Evolutionary conservation across 768 basidiomycete genomes (phyloP).

Genomic region (Tricholoma saponaceum): DNA sequence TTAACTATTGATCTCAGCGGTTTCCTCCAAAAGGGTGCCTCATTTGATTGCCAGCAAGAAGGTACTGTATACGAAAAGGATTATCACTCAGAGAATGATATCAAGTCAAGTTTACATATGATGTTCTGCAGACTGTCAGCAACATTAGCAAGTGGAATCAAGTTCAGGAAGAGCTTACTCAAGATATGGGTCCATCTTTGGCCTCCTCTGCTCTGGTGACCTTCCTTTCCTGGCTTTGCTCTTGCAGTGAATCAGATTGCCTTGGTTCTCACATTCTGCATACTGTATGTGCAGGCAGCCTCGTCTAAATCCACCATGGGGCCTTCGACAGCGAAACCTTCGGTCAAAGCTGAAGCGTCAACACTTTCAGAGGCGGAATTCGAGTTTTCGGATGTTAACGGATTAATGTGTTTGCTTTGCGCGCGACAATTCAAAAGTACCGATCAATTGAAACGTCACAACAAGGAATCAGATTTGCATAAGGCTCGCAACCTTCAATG

Average conservation of each 20-base stretch:
- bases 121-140: slow-evolving; percentile 60
- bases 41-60: slow-evolving; percentile 85
- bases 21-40: slow-evolving; percentile 65
- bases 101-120: slow-evolving; percentile 5
- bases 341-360: slow-evolving; percentile 18
- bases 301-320: slow-evolving; percentile 14
- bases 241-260: slow-evolving; percentile 15
- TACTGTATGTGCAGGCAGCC: slow-evolving; percentile 23
- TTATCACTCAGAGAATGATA: neutral
- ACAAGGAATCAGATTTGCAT: slow-evolving; percentile 91
- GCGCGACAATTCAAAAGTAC: slow-evolving; percentile 87
- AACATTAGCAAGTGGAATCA: slow-evolving; percentile 98
- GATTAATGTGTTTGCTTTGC: slow-evolving; percentile 85
- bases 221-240: slow-evolving; percentile 23
- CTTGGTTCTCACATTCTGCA: slow-evolving; percentile 24
- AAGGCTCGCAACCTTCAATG: slow-evolving; percentile 64
- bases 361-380: slow-evolving; percentile 57
- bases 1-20: slow-evolving; percentile 15
- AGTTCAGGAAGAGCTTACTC: slow-evolving; percentile 83
- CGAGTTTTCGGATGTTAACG: slow-evolving; percentile 75
- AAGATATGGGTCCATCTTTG: slow-evolving; percentile 28
- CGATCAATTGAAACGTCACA: slow-evolving; percentile 86
- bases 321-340: slow-evolving; percentile 14
- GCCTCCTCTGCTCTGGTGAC: slow-evolving; percentile 29
- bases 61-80: slow-evolving; percentile 35